Percentiles rank a stretch among this genome's conserved stretches.
Evolutionary conservation across 768 basidiomycete genomes (phyloP).

Genomic region (Auricularia cornea): DNA sequence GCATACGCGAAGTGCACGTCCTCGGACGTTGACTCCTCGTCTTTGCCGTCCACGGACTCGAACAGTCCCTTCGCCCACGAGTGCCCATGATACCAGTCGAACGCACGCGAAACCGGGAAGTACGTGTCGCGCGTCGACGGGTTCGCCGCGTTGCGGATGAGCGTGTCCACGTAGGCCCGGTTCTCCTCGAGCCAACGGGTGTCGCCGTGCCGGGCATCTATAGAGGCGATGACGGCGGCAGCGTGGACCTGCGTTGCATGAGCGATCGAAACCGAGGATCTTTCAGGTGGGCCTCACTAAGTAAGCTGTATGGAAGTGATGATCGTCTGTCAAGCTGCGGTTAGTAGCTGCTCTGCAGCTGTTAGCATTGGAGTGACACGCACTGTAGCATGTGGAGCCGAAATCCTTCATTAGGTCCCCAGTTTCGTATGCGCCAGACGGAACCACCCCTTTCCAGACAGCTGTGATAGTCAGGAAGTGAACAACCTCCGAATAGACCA

Average conservation of each 20-base stretch:
- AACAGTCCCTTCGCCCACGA: constrained; percentile 8
- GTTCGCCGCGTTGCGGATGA: constrained; percentile 2
- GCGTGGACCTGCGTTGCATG: constrained; percentile 2
- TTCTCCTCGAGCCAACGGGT: background rate
- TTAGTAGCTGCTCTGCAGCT: background rate
- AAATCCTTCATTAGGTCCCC: constrained; percentile 4
- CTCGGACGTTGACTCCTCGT: constrained; percentile 6
- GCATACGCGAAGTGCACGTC: constrained; percentile 6
- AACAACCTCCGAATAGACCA: background rate
- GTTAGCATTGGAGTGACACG: background rate
- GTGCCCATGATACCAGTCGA: constrained; percentile 7
- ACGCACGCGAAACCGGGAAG: constrained; percentile 5
- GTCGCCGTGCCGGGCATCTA: background rate
- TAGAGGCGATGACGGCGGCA: constrained; percentile 6
- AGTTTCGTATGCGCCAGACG: background rate
- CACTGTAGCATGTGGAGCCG: constrained; percentile 4
- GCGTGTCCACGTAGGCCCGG: background rate
- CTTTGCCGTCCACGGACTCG: constrained; percentile 6
- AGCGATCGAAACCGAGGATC: background rate
- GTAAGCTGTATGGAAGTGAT: constrained; percentile 3
- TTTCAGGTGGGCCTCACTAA: background rate
- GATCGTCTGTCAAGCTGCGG: background rate
- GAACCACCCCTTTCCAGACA: constrained; percentile 1
- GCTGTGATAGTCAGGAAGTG: background rate
- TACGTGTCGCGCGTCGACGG: background rate